Evolutionary conservation across 2,329 filamentous ascomycete genomes (phyloP).

Genomic region (Juglanconis oblonga): DNA sequence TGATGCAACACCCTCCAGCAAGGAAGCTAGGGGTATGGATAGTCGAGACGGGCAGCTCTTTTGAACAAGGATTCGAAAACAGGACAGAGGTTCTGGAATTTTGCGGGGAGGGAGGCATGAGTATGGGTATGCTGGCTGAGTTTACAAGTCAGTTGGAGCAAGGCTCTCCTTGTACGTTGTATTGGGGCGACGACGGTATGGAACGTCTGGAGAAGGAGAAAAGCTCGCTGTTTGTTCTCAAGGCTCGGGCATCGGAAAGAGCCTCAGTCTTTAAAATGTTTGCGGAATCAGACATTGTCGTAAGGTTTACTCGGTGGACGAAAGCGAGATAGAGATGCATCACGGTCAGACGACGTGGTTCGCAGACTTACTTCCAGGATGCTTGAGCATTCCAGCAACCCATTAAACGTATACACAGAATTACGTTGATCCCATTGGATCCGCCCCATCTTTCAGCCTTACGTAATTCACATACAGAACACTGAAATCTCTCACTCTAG

Average conservation of each 20-base stretch:
- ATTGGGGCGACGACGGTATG: background rate
- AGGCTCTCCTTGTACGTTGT: background rate
- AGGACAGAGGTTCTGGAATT: background rate
- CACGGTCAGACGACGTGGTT: background rate
- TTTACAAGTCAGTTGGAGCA: background rate
- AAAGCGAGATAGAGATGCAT: background rate
- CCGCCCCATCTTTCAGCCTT: too few species aligned
- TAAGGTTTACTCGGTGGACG: background rate
- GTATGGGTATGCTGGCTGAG: background rate
- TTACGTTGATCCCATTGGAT: too few species aligned
- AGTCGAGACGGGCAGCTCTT: background rate
- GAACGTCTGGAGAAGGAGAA: background rate
- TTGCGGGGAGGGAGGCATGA: background rate
- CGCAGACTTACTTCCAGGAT: too few species aligned
- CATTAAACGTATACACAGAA: too few species aligned
- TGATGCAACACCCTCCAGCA: conserved; percentile 13
- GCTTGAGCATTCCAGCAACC: too few species aligned
- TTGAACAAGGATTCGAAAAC: background rate
- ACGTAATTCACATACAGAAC: too few species aligned
- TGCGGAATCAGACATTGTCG: background rate
- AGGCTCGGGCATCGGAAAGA: background rate
- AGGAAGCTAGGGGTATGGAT: conserved; percentile 9
- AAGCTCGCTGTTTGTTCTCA: conserved; percentile 2
- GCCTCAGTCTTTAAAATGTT: background rate
- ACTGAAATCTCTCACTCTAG: too few species aligned